Percentiles rank a stretch among this genome's conserved stretches.
Evolutionary conservation across 1,284 basidiomycete genomes (phyloP).

Genomic region (Kwoniella shivajii): DNA sequence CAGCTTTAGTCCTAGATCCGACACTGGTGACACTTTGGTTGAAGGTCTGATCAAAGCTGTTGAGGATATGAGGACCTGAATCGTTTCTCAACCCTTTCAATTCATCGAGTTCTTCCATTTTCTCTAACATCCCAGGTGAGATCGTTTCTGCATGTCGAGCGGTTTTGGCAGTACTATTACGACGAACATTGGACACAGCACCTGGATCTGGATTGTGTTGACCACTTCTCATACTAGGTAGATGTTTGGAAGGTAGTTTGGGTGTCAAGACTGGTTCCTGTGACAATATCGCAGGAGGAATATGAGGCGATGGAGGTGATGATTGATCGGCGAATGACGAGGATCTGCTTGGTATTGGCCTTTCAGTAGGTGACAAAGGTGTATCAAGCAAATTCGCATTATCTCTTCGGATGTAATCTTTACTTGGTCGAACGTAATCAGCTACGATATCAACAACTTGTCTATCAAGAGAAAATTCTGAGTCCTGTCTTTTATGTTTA

Average conservation of each 20-base stretch:
- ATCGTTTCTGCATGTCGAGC: not conserved
- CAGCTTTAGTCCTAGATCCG: constrained; percentile 30
- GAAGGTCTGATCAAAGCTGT: not conserved
- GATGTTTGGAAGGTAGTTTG: not conserved
- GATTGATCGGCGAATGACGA: constrained; percentile 14
- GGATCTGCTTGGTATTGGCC: constrained; percentile 3
- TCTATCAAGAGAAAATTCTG: constrained; percentile 8
- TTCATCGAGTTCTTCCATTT: constrained; percentile 16
- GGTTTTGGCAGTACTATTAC: constrained; percentile 1
- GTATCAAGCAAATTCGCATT: not conserved
- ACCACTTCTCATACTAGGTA: not conserved
- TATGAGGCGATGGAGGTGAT: constrained; percentile 10
- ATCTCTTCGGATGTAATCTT: not conserved
- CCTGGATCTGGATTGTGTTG: not conserved
- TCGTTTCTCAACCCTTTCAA: constrained; percentile 12
- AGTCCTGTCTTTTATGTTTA: not conserved
- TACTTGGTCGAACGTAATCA: constrained; percentile 8
- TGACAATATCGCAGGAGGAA: constrained; percentile 6
- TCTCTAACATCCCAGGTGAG: constrained; percentile 11
- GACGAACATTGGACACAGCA: not conserved
- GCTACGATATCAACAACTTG: constrained; percentile 17
- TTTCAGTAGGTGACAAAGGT: constrained; percentile 3
- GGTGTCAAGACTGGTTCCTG: constrained; percentile 4
- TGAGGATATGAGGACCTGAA: not conserved
- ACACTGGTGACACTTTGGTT: constrained; percentile 12